Evolutionary conservation across 2,329 filamentous ascomycete genomes (phyloP).

Genomic region (Aspergillus persii): DNA sequence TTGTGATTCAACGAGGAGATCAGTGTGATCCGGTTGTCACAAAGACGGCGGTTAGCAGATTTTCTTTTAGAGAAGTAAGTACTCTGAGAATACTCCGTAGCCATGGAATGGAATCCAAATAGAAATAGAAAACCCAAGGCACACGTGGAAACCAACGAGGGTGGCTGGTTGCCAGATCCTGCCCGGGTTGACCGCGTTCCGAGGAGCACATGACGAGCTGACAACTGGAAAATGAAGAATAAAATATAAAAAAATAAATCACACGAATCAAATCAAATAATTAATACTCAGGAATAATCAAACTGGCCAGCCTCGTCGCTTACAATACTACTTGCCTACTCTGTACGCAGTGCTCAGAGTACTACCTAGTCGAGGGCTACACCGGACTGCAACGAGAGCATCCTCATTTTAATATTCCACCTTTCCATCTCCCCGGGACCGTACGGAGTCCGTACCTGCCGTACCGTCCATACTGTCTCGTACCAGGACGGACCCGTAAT

Average conservation of each 20-base stretch:
- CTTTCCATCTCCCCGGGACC: not conserved
- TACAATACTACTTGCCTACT: too few species aligned
- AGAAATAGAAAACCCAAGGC: slow-evolving; percentile 9
- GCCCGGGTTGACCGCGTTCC: too few species aligned
- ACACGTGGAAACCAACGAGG: slow-evolving; percentile 13
- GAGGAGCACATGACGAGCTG: slow-evolving; percentile 21
- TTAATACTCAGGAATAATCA: too few species aligned
- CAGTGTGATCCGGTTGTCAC: not conserved
- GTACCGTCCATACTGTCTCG: too few species aligned
- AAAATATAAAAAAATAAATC: too few species aligned
- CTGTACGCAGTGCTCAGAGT: too few species aligned
- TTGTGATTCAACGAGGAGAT: not conserved
- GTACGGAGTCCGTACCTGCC: not conserved
- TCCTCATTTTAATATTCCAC: not conserved
- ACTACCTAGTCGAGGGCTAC: not conserved
- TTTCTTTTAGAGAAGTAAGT: too few species aligned
- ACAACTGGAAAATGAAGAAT: too few species aligned
- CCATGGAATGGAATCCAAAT: not conserved
- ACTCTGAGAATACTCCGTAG: too few species aligned
- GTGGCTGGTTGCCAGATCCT: slow-evolving; percentile 14
- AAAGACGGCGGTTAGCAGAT: not conserved
- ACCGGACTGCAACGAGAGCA: not conserved
- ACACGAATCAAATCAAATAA: too few species aligned
- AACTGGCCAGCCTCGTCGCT: too few species aligned
- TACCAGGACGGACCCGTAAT: too few species aligned